Evolutionary conservation across 1,284 basidiomycete genomes (phyloP).

Genomic region (Ceratobasidium sp.): DNA sequence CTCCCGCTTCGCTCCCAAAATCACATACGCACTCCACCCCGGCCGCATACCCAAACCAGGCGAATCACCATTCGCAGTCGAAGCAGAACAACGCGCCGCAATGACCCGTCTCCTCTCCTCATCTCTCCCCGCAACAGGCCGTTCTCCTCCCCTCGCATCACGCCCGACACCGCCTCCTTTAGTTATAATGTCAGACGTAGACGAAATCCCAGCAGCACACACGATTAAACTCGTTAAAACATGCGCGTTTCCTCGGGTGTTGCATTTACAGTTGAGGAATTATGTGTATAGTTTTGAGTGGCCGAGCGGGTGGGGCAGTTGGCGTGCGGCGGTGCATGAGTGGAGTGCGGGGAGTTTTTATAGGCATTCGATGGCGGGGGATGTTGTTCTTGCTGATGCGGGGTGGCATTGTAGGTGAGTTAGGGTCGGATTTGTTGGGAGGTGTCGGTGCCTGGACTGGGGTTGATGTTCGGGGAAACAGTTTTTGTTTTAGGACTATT

Average conservation of each 20-base stretch:
- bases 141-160: conserved; percentile 52
- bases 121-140: background rate
- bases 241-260: conserved; percentile 70
- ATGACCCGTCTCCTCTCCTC: conserved; percentile 65
- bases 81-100: conserved; percentile 58
- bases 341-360: conserved; percentile 64
- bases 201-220: conserved; percentile 74
- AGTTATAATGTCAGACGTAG: conserved; percentile 77
- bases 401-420: conserved; percentile 64
- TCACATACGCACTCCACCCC: conserved; percentile 61
- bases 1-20: conserved; percentile 67
- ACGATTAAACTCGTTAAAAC: conserved; percentile 70
- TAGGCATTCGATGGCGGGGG: conserved; percentile 69
- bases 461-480: conserved; percentile 66
- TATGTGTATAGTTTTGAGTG: conserved; percentile 78
- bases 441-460: background rate
- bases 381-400: conserved; percentile 71
- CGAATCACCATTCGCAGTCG: conserved; percentile 62
- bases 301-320: conserved; percentile 68
- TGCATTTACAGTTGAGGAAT: conserved; percentile 76
- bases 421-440: too few relatives aligned
- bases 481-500: conserved; percentile 75
- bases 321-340: conserved; percentile 69
- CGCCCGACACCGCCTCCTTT: conserved; percentile 60
- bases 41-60: conserved; percentile 45